Conservation (phyloP, 306 rosid genomes). For the Cajanus cajan region DNA sequence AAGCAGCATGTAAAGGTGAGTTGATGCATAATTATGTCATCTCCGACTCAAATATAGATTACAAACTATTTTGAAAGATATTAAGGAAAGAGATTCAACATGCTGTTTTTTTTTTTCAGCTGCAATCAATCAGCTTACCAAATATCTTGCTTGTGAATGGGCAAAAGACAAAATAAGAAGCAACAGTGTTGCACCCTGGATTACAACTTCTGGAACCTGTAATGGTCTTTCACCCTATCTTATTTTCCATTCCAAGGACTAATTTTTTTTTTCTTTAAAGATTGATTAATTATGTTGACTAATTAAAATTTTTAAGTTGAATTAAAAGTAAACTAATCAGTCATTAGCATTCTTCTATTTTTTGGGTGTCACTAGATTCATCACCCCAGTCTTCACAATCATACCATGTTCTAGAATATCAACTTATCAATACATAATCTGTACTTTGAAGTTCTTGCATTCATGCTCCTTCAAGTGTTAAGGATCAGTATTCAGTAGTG, state of each 20-base stretch:
- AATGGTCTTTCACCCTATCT: constrained; percentile 37
- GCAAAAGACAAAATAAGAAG: constrained; percentile 85
- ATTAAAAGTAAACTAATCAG: neutral
- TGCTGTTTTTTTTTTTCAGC: constrained; percentile 55
- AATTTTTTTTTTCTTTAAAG: neutral
- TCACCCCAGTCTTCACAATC: neutral
- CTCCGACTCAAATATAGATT: constrained; percentile 9
- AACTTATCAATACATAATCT: neutral
- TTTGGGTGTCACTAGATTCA: too few species aligned
- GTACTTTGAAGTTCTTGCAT: too few species aligned
- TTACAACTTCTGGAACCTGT: constrained; percentile 69
- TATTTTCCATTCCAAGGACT: neutral
- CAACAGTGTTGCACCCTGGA: constrained; percentile 90
- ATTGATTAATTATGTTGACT: neutral
- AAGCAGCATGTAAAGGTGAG: constrained; percentile 76
- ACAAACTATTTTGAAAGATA: neutral
- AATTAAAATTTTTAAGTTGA: neutral
- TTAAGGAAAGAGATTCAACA: neutral
- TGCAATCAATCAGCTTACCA: constrained; percentile 85
- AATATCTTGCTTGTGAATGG: constrained; percentile 90
- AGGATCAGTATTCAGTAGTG: too few species aligned
- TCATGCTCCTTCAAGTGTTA: too few species aligned
- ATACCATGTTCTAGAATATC: neutral
- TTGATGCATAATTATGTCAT: constrained; percentile 15
- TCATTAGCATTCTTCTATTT: constrained; percentile 5